Base-by-base conservation (phyloP, 331 rosid genomes). In the Phaseolus coccineus region DNA sequence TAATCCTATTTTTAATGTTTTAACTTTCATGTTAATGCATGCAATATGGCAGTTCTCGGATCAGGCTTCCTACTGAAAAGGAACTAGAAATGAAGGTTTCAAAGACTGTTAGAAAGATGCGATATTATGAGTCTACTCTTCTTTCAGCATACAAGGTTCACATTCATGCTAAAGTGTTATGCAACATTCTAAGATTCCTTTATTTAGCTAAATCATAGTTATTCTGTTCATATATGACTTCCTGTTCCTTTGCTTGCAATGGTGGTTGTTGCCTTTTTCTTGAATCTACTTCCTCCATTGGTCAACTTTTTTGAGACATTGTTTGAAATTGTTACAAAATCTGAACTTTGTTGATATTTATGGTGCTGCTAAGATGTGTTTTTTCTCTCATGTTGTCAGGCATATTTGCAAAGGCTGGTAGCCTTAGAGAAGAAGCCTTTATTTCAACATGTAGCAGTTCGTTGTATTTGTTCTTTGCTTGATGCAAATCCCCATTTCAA, bases 31-130 rank as follows among this genome's bases (percentile, higher is more conserved):
- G 14, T 76, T 52, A 42, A 33, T 85, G 47, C 78, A 66, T 77
- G 74, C 69, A 59, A 73, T 74, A 40, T 78, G 75, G 48, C 96
- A 96, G 99, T 79, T 96, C 93, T 50, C 96, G 92, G 65, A 91
- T 96, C 50, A 89, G 99, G 89, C 94, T 96, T 84, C 99, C 98
- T 39, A 90, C 98, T 39, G 99, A 93, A 83, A 96, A 96, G 85
- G 99, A 96, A 86, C 82, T 84, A 52, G 96, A 96, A 76, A 93
- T 96, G 96, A 96, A 96, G 86, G 97, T 96, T 72, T 93, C 97
- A 47, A 96, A 93, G 89, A 85, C 89, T 77, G 91, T 96, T 71
- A 88, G 87, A 84, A 96, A 93, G 90, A 93, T 80, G 92, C 93
- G 98, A 58, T 85, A 68, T 71, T 93, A 87, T 86, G 99, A 96